Evolutionary conservation across 805 yeast genomes (phyloP).

Genomic region (Priceomyces castillae): DNA sequence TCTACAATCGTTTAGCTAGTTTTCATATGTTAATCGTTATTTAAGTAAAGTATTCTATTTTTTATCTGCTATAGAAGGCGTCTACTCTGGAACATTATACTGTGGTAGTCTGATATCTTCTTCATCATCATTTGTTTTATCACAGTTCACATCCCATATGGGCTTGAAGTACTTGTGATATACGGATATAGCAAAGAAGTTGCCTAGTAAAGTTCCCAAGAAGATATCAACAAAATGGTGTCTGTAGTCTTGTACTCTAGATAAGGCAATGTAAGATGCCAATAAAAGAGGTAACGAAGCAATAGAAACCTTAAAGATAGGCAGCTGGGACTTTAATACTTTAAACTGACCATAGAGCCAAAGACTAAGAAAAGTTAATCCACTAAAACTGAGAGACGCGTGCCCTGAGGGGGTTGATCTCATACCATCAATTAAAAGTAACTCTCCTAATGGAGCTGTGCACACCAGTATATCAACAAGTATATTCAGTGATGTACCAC

Average conservation of each 20-base stretch:
- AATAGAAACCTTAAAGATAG: constrained; percentile 19
- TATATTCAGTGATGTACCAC: constrained; percentile 21
- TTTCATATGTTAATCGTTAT: too few species aligned
- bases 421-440: constrained; percentile 47
- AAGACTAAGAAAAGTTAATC: constrained; percentile 44
- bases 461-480: constrained; percentile 29
- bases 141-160: constrained; percentile 7
- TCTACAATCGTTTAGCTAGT: too few species aligned
- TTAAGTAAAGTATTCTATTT: too few species aligned
- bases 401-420: constrained; percentile 61
- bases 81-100: constrained; percentile 4
- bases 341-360: constrained; percentile 48
- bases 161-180: constrained; percentile 29
- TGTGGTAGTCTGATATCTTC: constrained; percentile 10
- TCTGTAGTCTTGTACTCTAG: constrained; percentile 37
- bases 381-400: constrained; percentile 51
- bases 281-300: constrained; percentile 22
- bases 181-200: constrained; percentile 21
- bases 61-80: too few species aligned
- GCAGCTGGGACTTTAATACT: constrained; percentile 14
- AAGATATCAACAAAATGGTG: constrained; percentile 36
- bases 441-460: constrained; percentile 30
- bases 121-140: constrained; percentile 10
- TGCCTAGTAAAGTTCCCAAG: constrained; percentile 33
- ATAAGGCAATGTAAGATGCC: constrained; percentile 31